Evolutionary conservation across 1,284 basidiomycete genomes (phyloP), one percentile per base, ranked within the genome.

Genomic region (Ceratobasidium sp.): DNA sequence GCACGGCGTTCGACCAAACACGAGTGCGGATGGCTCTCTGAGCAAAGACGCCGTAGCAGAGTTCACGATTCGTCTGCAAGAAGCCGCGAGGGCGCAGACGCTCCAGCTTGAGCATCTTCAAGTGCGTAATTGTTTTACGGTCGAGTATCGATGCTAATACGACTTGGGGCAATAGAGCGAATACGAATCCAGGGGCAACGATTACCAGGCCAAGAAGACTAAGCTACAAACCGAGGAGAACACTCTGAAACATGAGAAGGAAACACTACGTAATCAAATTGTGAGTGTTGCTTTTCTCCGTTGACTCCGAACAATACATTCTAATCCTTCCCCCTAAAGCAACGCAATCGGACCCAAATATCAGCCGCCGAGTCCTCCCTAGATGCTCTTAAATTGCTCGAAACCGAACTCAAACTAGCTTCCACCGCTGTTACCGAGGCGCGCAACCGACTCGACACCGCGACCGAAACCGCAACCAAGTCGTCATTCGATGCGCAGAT

Each of bases 21-120:
- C 59, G 33, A 72, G 56, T 21, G 70, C 70, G 16, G 60, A 72
- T 21, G 70, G 70, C 16, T 62, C 88, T 0, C 83, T 94, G 28
- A 87, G 87, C 64, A 84, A 87, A 62, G 86, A 87, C 28, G 85
- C 90, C 77, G 85, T 94, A 38, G 78, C 84, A 14, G 88, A 92
- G 42, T 95, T 96, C 77, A 83, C 87, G 30, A 80, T 84, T 8
- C 84, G 84, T 71, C 80, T 95, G 7, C 81, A 81, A 12, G 87
- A 89, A n/a, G 78, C 87, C 16, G 85, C 87, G 75, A 83, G 84
- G 49, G 84, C 83, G 67, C 87, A 88, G 75, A 85, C 82, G 23
- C 75, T 79, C 21, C 85, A 88, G 66, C 83, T 86, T 9, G 87
- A 91, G 74, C 84, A 82, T 74, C 77, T 90, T 28, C 88, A 91